Percentiles rank a stretch among this genome's conserved stretches.
These are phyloP conservation scores for Balakata baccata DNA, from an alignment of 345 rosid species.

Conservation along the genomic window DNA sequence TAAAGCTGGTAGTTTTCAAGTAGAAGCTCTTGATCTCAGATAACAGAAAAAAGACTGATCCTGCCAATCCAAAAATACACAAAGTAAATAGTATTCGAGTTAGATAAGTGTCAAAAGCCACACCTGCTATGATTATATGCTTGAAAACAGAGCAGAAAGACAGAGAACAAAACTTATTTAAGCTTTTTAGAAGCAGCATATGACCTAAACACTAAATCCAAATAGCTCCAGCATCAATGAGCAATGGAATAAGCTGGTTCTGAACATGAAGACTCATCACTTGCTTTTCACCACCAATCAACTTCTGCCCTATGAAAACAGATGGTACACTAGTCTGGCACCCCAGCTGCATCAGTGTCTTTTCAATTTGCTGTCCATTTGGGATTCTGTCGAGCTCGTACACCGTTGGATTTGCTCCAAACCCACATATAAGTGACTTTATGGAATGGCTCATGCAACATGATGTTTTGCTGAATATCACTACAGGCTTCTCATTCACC, in stretches of 20 bases:
- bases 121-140: background rate
- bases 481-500: slow-evolving; percentile 24
- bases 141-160: too few species aligned
- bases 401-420: slow-evolving; percentile 33
- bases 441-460: slow-evolving; percentile 40
- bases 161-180: too few species aligned
- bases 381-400: slow-evolving; percentile 31
- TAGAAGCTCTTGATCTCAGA: background rate
- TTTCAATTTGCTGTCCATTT: slow-evolving; percentile 26
- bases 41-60: background rate
- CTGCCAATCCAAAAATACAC: background rate
- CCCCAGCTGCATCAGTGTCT: slow-evolving; percentile 27
- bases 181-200: too few species aligned
- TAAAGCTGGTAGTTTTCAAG: background rate
- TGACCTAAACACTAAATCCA: slow-evolving; percentile 14
- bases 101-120: background rate
- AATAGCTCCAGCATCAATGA: slow-evolving; percentile 30
- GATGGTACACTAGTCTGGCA: slow-evolving; percentile 27
- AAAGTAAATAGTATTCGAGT: background rate
- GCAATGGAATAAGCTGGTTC: slow-evolving; percentile 31
- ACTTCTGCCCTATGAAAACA: slow-evolving; percentile 30
- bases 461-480: slow-evolving; percentile 31
- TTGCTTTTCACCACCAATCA: slow-evolving; percentile 26
- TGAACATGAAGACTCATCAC: slow-evolving; percentile 31
- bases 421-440: slow-evolving; percentile 23